Conservation (phyloP, 345 rosid species). For the Mangifera indica region DNA sequence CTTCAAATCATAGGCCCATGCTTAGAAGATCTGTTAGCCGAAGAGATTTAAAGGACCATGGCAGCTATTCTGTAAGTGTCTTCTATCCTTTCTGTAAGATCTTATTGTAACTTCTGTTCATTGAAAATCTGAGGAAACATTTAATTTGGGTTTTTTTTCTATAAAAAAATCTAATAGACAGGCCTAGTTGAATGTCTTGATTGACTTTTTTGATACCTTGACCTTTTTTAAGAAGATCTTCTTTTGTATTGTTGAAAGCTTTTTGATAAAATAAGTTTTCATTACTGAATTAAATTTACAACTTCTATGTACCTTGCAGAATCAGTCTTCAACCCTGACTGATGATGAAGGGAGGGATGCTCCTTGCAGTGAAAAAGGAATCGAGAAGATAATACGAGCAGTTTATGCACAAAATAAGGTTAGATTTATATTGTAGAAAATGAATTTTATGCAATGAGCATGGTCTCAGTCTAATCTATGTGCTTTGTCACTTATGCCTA, state of each 20-base stretch:
- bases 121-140: conserved; percentile 6
- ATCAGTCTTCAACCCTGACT: conserved; percentile 82
- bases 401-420: conserved; percentile 83
- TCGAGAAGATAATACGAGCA: conserved; percentile 63
- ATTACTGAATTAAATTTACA: conserved; percentile 7
- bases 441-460: neutral
- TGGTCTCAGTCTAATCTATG: neutral
- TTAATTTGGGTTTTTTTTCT: neutral
- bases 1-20: conserved; percentile 49
- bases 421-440: conserved; percentile 22
- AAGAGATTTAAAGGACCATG: conserved; percentile 62
- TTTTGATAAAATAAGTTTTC: neutral
- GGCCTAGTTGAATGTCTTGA: conserved; percentile 4
- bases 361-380: conserved; percentile 40
- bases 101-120: conserved; percentile 6
- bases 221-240: neutral
- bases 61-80: conserved; percentile 80
- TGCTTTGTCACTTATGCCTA: conserved; percentile 20
- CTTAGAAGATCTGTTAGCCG: conserved; percentile 73
- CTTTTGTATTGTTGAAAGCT: neutral
- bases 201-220: neutral
- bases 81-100: conserved; percentile 12
- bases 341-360: conserved; percentile 78
- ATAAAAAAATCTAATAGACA: too few species aligned
- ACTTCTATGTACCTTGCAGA: conserved; percentile 46